Conservation (phyloP, 768 basidiomycete genomes). For the Phaeotremella fagi region DNA sequence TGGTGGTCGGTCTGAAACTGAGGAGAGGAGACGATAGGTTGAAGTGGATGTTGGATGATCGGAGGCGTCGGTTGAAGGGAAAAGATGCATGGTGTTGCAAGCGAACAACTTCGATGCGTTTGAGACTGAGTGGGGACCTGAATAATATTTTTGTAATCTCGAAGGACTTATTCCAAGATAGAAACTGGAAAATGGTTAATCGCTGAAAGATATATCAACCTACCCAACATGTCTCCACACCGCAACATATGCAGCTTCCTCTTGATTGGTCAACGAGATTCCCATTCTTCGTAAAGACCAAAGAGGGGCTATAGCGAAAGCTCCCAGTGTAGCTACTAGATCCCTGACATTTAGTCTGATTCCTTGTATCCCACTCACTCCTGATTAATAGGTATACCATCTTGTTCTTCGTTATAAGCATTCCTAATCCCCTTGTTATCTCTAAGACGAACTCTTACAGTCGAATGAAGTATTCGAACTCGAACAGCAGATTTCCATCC, state of each 20-base stretch:
- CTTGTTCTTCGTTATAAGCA: conserved; percentile 28
- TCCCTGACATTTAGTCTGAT: conserved; percentile 22
- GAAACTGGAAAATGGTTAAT: conserved; percentile 18
- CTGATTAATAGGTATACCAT: conserved; percentile 46
- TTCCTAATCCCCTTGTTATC: conserved; percentile 27
- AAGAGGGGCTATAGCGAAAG: conserved; percentile 43
- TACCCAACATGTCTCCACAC: conserved; percentile 46
- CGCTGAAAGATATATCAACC: background rate
- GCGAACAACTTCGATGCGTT: conserved; percentile 37
- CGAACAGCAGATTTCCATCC: conserved; percentile 45
- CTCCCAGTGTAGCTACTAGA: conserved; percentile 41
- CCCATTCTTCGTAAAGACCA: conserved; percentile 42
- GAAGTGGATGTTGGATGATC: conserved; percentile 20
- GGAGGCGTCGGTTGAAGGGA: conserved; percentile 13
- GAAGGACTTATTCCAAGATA: conserved; percentile 43
- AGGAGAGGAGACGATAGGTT: conserved; percentile 38
- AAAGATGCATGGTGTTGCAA: conserved; percentile 39
- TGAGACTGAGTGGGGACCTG: conserved; percentile 13
- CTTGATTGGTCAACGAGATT: conserved; percentile 19
- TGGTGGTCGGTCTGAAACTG: conserved; percentile 38
- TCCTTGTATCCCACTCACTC: conserved; percentile 27
- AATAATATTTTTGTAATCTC: conserved; percentile 27
- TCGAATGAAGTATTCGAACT: conserved; percentile 43
- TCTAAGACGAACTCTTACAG: conserved; percentile 32
- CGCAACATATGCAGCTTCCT: conserved; percentile 35